phyloP scores from a whole-genome alignment of 169 alveolate species.

The Cryptosporidium viatorum region DNA sequence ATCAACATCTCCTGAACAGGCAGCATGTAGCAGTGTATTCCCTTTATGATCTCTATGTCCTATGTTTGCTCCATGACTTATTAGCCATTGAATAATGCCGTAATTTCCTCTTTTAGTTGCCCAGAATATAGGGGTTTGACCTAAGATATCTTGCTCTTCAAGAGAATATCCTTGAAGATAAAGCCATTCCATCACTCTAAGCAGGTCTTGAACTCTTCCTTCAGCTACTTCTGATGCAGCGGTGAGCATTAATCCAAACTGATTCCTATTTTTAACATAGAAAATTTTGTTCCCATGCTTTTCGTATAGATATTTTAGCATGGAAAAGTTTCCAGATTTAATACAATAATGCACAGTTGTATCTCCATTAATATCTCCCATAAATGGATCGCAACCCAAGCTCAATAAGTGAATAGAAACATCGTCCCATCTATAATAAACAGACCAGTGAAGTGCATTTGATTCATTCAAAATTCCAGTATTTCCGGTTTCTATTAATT shows the following conservation, averaged over 20 bases:
- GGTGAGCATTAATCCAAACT: conserved; percentile 82
- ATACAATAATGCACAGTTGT: conserved; percentile 77
- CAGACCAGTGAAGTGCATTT: conserved; percentile 81
- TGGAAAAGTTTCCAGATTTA: conserved; percentile 81
- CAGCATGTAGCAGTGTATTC: conserved; percentile 78
- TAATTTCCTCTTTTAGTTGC: conserved; percentile 88
- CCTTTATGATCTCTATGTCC: conserved; percentile 83
- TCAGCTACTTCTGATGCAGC: conserved; percentile 88
- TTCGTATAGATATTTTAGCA: conserved; percentile 78
- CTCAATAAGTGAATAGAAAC: conserved; percentile 77
- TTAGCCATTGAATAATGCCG: conserved; percentile 88
- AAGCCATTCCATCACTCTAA: conserved; percentile 86
- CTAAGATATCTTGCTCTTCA: conserved; percentile 89
- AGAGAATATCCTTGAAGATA: conserved; percentile 89
- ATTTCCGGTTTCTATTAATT: conserved; percentile 69
- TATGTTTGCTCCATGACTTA: conserved; percentile 86
- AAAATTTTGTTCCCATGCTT: conserved; percentile 78
- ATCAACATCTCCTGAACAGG: conserved; percentile 70
- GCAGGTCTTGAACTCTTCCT: conserved; percentile 82
- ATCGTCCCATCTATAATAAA: conserved; percentile 86
- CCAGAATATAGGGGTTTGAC: conserved; percentile 89
- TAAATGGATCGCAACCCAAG: conserved; percentile 76
- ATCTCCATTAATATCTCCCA: conserved; percentile 82
- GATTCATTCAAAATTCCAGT: conserved; percentile 77
- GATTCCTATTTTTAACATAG: conserved; percentile 55